phyloP scores from a whole-genome alignment of 192 early-diverging fungal genomes.

The Backusella parvicylindrica region DNA sequence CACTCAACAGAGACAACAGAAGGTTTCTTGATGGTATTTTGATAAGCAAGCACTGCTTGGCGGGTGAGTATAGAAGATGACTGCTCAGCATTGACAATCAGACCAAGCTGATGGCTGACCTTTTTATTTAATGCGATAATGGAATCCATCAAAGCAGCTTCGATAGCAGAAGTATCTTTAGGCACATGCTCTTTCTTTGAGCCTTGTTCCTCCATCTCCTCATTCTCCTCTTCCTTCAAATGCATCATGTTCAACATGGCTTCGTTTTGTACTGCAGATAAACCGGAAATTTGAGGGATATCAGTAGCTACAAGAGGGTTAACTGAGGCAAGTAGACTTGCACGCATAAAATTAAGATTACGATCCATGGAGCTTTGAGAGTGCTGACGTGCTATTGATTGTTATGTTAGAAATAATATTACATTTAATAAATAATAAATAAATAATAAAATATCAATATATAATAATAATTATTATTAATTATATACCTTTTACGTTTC shows the following conservation, averaged over 20 bases:
- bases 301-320: slow-evolving; percentile 14
- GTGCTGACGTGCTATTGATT: background rate
- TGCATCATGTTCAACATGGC: slow-evolving; percentile 1
- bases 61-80: slow-evolving; percentile 10
- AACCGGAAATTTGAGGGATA: slow-evolving; percentile 6
- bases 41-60: background rate
- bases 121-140: slow-evolving; percentile 11
- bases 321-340: slow-evolving; percentile 21
- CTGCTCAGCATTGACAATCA: slow-evolving; percentile 23
- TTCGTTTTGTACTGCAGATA: background rate
- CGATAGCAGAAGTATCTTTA: background rate
- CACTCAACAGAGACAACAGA: slow-evolving; percentile 7
- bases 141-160: background rate
- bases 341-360: slow-evolving; percentile 24
- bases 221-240: background rate
- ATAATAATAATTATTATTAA: background rate
- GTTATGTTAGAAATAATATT: background rate
- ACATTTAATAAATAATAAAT: background rate
- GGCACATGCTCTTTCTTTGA: background rate
- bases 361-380: slow-evolving; percentile 8
- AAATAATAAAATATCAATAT: background rate
- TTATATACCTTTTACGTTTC: slow-evolving; percentile 1
- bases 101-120: slow-evolving; percentile 14
- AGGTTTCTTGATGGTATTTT: background rate
- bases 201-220: background rate